Evolutionary conservation across 306 rosid species (phyloP).

Genomic region (Macrotyloma uniflorum): DNA sequence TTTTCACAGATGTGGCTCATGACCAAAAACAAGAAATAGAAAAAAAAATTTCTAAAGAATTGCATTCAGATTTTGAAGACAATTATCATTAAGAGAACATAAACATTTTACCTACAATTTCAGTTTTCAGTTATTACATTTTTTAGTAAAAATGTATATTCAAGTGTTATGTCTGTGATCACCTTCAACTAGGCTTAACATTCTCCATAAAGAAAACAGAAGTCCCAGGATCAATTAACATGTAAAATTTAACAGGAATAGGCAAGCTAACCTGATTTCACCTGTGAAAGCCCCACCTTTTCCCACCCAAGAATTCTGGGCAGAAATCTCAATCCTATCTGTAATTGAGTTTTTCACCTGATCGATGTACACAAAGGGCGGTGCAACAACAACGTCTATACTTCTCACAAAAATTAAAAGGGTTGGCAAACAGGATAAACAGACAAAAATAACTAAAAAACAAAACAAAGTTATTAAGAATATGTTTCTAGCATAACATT

Average conservation of each 20-base stretch:
- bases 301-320: constrained; percentile 96
- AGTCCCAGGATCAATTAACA: background rate
- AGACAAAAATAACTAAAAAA: background rate
- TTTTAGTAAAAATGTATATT: background rate
- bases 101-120: background rate
- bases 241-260: constrained; percentile 21
- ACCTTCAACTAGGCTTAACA: background rate
- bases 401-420: constrained; percentile 28
- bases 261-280: constrained; percentile 81
- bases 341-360: constrained; percentile 79
- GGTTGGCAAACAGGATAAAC: background rate
- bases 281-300: constrained; percentile 97
- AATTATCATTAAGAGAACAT: background rate
- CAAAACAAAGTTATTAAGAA: constrained; percentile 11
- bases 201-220: background rate
- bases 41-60: background rate
- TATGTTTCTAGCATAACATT: background rate
- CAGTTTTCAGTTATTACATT: background rate
- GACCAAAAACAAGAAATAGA: background rate
- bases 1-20: background rate
- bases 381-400: constrained; percentile 95
- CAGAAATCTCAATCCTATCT: constrained; percentile 79
- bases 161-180: background rate
- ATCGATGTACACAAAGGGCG: constrained; percentile 88
- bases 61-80: background rate